These are phyloP conservation scores for Linderniella brevidens DNA, from an alignment of 257 asterid genomes.

Conservation along the genomic window DNA sequence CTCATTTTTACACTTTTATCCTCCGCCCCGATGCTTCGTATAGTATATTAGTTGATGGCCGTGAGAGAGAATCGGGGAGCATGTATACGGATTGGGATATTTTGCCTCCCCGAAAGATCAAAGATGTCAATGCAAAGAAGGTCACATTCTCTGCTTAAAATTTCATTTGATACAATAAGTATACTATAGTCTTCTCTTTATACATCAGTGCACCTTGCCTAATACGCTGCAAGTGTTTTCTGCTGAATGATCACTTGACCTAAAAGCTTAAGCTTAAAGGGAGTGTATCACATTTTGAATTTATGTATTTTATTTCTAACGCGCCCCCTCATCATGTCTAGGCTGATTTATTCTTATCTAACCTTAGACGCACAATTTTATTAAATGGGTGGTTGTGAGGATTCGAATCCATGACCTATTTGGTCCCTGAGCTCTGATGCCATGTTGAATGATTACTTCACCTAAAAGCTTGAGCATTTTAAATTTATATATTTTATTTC, in stretches of 20 bases:
- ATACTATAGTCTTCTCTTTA: conserved; percentile 2
- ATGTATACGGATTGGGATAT: conserved; percentile 91
- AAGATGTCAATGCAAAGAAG: conserved; percentile 60
- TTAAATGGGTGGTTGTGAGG: no score
- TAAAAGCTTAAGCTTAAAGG: no score
- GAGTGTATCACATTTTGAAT: no score
- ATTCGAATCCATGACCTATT: no score
- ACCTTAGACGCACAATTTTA: no score
- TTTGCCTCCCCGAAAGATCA: conserved; percentile 76
- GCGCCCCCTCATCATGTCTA: no score
- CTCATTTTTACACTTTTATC: conserved; percentile 88
- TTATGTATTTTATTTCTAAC: no score
- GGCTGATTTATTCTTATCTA: no score
- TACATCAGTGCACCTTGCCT: neutral
- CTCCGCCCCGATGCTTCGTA: conserved; percentile 85
- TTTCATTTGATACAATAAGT: neutral
- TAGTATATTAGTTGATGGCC: conserved; percentile 63
- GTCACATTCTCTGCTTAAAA: conserved; percentile 15
- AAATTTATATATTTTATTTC: neutral
- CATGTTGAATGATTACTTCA: no score
- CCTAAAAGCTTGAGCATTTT: neutral
- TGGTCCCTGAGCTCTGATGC: no score
- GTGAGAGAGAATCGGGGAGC: conserved; percentile 86
- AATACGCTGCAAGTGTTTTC: no score
- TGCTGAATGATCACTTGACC: no score